A percentile compares a stretch with the other conserved stretches of the same genome.
Conservation (phyloP, 192 early-diverging fungal genomes). For the Coemansia sp. region DNA sequence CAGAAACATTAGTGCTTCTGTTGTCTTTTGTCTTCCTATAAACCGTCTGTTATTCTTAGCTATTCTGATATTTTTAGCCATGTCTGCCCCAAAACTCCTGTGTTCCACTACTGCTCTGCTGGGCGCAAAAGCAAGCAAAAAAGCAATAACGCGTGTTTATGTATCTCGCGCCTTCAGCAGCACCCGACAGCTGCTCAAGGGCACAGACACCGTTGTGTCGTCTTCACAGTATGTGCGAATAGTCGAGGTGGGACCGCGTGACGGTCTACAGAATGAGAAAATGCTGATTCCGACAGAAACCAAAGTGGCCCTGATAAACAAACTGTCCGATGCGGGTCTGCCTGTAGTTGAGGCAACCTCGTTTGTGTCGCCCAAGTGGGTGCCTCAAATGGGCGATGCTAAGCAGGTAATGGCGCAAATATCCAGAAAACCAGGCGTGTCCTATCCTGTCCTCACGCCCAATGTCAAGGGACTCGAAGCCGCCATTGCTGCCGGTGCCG, state of each 20-base stretch:
- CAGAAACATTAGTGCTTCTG: too few relatives aligned
- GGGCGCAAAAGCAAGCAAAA: too few relatives aligned
- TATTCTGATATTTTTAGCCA: neutral
- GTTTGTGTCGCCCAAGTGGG: slow-evolving; percentile 96
- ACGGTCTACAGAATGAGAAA: slow-evolving; percentile 97
- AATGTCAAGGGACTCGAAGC: slow-evolving; percentile 82
- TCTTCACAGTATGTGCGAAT: slow-evolving; percentile 67
- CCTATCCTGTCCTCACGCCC: slow-evolving; percentile 87
- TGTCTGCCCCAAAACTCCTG: neutral
- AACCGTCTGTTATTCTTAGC: neutral
- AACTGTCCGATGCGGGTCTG: slow-evolving; percentile 76
- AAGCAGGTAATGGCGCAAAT: slow-evolving; percentile 73
- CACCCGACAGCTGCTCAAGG: slow-evolving; percentile 10
- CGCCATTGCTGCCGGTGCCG: slow-evolving; percentile 74
- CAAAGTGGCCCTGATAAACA: slow-evolving; percentile 88
- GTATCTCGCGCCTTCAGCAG: slow-evolving; percentile 20
- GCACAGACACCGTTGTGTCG: neutral
- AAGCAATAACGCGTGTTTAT: too few relatives aligned
- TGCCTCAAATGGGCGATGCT: slow-evolving; percentile 93
- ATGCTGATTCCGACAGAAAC: slow-evolving; percentile 72
- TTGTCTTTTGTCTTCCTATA: too few relatives aligned
- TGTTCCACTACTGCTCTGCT: neutral
- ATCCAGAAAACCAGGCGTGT: slow-evolving; percentile 59
- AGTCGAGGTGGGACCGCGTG: slow-evolving; percentile 94
- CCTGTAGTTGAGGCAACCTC: slow-evolving; percentile 85